Evolutionary conservation across 2,329 filamentous ascomycete genomes (phyloP).

Genomic region (Diaporthe sp.): DNA sequence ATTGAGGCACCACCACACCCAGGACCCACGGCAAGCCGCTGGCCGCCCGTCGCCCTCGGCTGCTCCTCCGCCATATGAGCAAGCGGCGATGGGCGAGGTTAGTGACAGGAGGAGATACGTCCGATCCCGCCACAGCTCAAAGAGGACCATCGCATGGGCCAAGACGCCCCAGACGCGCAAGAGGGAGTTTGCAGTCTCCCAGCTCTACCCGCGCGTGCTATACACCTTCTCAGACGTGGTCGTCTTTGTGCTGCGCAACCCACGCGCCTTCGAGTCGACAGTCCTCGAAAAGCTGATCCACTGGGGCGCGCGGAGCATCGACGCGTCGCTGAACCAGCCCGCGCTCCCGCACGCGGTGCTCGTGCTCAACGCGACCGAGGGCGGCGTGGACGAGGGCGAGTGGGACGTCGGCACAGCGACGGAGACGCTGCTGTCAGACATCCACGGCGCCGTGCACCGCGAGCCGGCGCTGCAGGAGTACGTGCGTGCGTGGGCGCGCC

Average conservation of each 20-base stretch:
- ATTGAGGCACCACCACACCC: background rate
- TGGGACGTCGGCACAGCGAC: constrained; percentile 50
- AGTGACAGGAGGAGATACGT: background rate
- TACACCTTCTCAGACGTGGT: constrained; percentile 59
- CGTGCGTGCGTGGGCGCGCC: constrained; percentile 1
- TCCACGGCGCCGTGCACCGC: background rate
- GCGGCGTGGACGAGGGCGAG: constrained; percentile 52
- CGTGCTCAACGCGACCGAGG: constrained; percentile 62
- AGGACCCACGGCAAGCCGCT: background rate
- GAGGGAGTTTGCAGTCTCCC: constrained; percentile 52
- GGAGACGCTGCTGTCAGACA: background rate
- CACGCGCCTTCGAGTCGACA: constrained; percentile 35
- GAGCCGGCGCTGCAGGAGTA: constrained; percentile 8
- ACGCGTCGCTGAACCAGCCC: constrained; percentile 66
- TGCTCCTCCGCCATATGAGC: background rate
- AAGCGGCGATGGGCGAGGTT: too few species aligned
- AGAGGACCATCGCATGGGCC: constrained; percentile 46
- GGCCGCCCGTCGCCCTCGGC: background rate
- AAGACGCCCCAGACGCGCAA: constrained; percentile 43
- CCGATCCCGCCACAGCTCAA: constrained; percentile 10
- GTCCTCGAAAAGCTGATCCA: constrained; percentile 56
- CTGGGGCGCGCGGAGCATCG: constrained; percentile 62
- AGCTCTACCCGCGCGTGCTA: constrained; percentile 56
- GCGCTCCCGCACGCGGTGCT: constrained; percentile 68
- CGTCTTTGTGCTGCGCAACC: constrained; percentile 55